Evolutionary conservation across 2,329 filamentous ascomycete genomes (phyloP), one percentile per base, ranked within the genome.

Genomic region (Diaporthe nobilis): DNA sequence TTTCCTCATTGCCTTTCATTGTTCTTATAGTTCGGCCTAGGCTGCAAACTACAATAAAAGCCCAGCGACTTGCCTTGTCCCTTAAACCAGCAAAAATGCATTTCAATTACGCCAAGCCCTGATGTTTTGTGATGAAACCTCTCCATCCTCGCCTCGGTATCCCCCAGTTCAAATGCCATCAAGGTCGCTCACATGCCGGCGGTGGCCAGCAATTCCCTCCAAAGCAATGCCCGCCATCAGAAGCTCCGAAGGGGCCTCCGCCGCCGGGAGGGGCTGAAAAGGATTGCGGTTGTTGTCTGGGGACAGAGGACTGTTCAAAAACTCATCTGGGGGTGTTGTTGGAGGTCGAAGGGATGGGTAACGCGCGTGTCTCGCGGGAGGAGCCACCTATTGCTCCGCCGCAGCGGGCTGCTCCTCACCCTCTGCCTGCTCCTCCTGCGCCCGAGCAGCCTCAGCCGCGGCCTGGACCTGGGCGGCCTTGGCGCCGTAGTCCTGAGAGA

Each of bases 401-500:
- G 86, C 86, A 73, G 83, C 82, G 83, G 91, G 90, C 83, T 91
- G 90, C 83, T 90, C 88, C 77, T 85, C 88, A 79, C 86, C 88
- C 81, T 84, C 81, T 80, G 84, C 84, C 75, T 77, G 75, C 83
- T 88, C 86, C 83, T 90, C 90, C 79, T 89, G 88, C 80, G 76
- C 76, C 57, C 87, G 87, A 71, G 85, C 85, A 82, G 91, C 91
- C 83, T 91, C 90, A 80, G 91, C 93, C 79, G 91, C 91, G 77
- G 92, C 92, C 86, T 94, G 91, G 82, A 87, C 85, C 84, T 89
- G 87, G 78, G 89, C 89, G 78, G 90, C 90, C 94, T 99, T 99
- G 82, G 96, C 95, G 84, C 97, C 97, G 90, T 99, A 99, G 91
- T 99, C 97, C 90, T 98, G 95, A 89, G 94, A 96, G 88, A 96